These are phyloP conservation scores for Cryptococcus hybrid DNA, from an alignment of 1,284 basidiomycete genomes.

Conservation along the genomic window DNA sequence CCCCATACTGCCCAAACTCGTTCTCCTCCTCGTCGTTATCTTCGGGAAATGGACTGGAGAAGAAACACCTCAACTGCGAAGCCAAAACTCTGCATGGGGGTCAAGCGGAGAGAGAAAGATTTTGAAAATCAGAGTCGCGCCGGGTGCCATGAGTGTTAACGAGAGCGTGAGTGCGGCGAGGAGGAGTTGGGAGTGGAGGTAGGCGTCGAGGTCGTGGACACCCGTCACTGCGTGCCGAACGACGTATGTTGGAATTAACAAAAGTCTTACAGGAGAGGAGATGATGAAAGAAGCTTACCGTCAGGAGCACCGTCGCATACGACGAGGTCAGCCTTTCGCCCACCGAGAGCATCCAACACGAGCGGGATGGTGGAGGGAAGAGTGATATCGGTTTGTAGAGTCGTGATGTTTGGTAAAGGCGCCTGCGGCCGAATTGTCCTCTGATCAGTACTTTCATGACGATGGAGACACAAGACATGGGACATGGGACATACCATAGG, in stretches of 20 bases:
- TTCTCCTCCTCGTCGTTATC: constrained; percentile 7
- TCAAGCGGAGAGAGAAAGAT: constrained; percentile 56
- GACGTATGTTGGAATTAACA: background rate
- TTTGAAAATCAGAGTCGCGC: constrained; percentile 58
- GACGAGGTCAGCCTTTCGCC: constrained; percentile 55
- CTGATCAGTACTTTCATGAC: too few relatives aligned
- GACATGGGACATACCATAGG: constrained; percentile 51
- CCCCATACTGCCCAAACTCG: constrained; percentile 25
- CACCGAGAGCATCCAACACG: constrained; percentile 54
- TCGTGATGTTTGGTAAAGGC: constrained; percentile 55
- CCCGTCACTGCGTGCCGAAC: constrained; percentile 53
- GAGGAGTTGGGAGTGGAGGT: constrained; percentile 58
- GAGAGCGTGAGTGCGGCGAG: constrained; percentile 58
- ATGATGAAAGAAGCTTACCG: constrained; percentile 35
- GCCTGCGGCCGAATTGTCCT: constrained; percentile 38
- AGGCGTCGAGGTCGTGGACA: constrained; percentile 59
- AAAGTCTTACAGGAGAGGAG: background rate
- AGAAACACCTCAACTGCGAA: constrained; percentile 53
- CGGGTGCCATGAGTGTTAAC: constrained; percentile 54
- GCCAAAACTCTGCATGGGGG: constrained; percentile 51
- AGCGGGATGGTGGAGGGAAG: constrained; percentile 53
- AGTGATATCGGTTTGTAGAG: constrained; percentile 59
- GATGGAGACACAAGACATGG: background rate
- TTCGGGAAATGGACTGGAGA: constrained; percentile 42
- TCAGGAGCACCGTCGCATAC: constrained; percentile 62